Conservation (phyloP, 352 stramenopile genomes). For the Peronospora tabacina region DNA sequence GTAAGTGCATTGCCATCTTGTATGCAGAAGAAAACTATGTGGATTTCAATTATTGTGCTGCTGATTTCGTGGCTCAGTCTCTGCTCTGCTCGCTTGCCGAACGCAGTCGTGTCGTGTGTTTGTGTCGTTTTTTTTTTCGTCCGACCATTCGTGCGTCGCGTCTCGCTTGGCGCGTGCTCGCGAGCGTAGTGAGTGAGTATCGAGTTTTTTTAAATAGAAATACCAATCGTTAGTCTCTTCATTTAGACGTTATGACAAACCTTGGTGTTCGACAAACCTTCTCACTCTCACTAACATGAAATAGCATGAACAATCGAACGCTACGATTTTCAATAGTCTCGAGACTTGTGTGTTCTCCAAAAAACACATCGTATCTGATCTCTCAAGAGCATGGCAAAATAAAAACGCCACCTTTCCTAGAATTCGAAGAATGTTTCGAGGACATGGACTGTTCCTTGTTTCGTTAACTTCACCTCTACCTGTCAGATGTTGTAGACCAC, state of each 20-base stretch:
- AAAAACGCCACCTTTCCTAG: neutral
- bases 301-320: neutral
- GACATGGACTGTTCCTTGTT: constrained; percentile 35
- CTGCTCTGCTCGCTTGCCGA: constrained; percentile 22
- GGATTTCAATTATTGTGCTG: constrained; percentile 31
- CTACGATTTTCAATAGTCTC: too few species aligned
- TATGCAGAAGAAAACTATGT: constrained; percentile 31
- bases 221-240: constrained; percentile 21
- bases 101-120: constrained; percentile 25
- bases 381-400: too few species aligned
- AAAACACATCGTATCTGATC: too few species aligned
- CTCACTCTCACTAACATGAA: neutral
- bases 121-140: constrained; percentile 16
- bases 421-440: neutral
- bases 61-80: constrained; percentile 20
- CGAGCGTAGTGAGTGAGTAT: constrained; percentile 31
- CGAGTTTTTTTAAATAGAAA: constrained; percentile 37
- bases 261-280: too few species aligned
- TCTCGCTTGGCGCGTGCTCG: constrained; percentile 18
- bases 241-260: too few species aligned
- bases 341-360: too few species aligned
- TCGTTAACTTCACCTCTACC: constrained; percentile 58
- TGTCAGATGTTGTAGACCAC: constrained; percentile 73
- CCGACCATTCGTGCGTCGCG: constrained; percentile 19
- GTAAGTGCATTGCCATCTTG: constrained; percentile 27